Conservation (phyloP, 805 yeast species). For the Monosporozyma siamensis region DNA sequence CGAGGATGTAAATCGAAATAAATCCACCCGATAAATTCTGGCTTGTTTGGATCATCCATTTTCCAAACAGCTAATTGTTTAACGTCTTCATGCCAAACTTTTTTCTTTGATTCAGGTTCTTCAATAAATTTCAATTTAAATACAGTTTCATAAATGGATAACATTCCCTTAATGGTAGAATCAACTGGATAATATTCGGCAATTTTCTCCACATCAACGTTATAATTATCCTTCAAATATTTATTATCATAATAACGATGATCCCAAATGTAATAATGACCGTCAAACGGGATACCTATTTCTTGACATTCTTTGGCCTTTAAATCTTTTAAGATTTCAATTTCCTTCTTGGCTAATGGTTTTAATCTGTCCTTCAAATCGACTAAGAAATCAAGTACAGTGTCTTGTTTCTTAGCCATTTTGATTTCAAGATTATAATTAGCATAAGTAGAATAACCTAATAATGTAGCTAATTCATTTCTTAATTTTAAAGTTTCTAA, state of each 20-base stretch:
- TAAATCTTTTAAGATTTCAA: slow-evolving; percentile 38
- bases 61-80: slow-evolving; percentile 65
- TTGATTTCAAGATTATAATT: slow-evolving; percentile 65
- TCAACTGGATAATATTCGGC: slow-evolving; percentile 73
- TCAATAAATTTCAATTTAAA: slow-evolving; percentile 61
- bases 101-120: slow-evolving; percentile 32
- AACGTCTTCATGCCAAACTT: slow-evolving; percentile 75
- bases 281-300: slow-evolving; percentile 36
- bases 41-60: slow-evolving; percentile 37
- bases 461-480: slow-evolving; percentile 46
- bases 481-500: slow-evolving; percentile 53
- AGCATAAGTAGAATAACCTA: slow-evolving; percentile 64
- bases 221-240: slow-evolving; percentile 55
- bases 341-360: slow-evolving; percentile 52
- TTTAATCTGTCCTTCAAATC: slow-evolving; percentile 52
- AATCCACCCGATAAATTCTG: slow-evolving; percentile 66
- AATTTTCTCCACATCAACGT: slow-evolving; percentile 63
- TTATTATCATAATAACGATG: slow-evolving; percentile 55
- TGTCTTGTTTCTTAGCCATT: slow-evolving; percentile 65
- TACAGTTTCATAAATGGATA: slow-evolving; percentile 57
- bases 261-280: slow-evolving; percentile 61
- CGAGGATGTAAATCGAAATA: slow-evolving; percentile 79
- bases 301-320: slow-evolving; percentile 44
- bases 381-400: slow-evolving; percentile 50
- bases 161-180: slow-evolving; percentile 58